Percentiles rank a stretch among this genome's conserved stretches.
phyloP scores from a whole-genome alignment of 2,329 filamentous ascomycete species.

The Talaromyces marneffei region DNA sequence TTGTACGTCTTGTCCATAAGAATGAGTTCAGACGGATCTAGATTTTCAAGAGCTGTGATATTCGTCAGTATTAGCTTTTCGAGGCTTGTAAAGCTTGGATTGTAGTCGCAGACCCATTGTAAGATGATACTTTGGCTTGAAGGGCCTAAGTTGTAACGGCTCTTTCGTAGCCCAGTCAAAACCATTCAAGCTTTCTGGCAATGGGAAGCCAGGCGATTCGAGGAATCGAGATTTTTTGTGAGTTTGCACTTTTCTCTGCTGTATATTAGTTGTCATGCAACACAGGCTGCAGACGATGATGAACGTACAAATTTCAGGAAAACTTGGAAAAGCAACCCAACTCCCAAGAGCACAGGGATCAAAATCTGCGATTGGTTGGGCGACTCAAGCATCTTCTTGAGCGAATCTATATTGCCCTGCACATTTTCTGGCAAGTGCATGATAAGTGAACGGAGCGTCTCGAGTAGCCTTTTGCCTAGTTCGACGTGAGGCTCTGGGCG shows the following conservation, averaged over 20 bases:
- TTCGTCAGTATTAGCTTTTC: not conserved
- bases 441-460: not conserved
- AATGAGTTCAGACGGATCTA: constrained; percentile 50
- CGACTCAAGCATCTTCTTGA: not conserved
- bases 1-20: constrained; percentile 56
- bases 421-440: constrained; percentile 1
- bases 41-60: constrained; percentile 47
- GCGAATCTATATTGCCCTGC: not conserved
- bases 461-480: not conserved
- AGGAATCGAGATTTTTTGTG: constrained; percentile 10
- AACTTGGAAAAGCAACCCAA: constrained; percentile 2
- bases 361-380: not conserved
- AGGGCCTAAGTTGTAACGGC: constrained; percentile 51
- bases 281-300: not conserved
- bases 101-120: constrained; percentile 51
- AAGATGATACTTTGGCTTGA: constrained; percentile 57
- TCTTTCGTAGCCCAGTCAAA: constrained; percentile 49
- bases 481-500: constrained; percentile 5
- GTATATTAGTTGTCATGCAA: not conserved
- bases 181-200: constrained; percentile 32
- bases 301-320: constrained; percentile 6
- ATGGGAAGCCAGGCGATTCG: constrained; percentile 13
- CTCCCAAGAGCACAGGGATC: not conserved
- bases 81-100: not conserved
- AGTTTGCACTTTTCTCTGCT: not conserved